Conservation (phyloP, 108 stramenopile genomes). For the Nitzschia putrida region DNA sequence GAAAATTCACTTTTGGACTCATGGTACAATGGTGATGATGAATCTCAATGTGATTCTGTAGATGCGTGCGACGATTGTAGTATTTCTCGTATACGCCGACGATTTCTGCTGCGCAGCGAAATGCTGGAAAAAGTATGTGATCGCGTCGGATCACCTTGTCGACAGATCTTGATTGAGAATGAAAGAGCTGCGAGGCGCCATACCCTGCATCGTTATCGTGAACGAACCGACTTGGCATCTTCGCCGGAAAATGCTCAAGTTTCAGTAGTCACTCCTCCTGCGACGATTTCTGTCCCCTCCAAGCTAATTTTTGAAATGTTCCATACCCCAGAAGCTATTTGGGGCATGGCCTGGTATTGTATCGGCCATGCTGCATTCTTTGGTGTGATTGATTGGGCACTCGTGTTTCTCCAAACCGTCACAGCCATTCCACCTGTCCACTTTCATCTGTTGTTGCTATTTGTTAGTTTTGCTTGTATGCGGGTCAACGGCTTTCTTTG, state of each 20-base stretch:
- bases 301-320: not conserved
- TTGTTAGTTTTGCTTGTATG: not conserved
- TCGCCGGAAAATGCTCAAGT: not conserved
- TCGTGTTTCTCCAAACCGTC: not conserved
- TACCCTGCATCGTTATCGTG: not conserved
- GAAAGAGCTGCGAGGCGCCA: not conserved
- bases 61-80: not conserved
- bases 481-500: conserved; percentile 18
- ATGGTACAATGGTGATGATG: not conserved
- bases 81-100: not conserved
- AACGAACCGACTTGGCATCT: not conserved
- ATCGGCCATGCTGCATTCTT: not conserved
- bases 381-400: not conserved
- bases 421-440: not conserved
- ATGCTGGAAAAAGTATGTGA: not conserved
- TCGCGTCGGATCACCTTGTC: not conserved
- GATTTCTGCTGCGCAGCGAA: not conserved
- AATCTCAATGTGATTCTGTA: not conserved
- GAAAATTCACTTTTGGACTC: not conserved
- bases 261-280: not conserved
- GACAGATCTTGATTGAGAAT: not conserved
- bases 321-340: conserved; percentile 2
- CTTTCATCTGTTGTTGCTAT: not conserved
- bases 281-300: not conserved
- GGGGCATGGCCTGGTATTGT: not conserved